These are phyloP conservation scores for Caryopteris hybrid DNA, from an alignment of 305 asterid genomes.

Conservation along the genomic window DNA sequence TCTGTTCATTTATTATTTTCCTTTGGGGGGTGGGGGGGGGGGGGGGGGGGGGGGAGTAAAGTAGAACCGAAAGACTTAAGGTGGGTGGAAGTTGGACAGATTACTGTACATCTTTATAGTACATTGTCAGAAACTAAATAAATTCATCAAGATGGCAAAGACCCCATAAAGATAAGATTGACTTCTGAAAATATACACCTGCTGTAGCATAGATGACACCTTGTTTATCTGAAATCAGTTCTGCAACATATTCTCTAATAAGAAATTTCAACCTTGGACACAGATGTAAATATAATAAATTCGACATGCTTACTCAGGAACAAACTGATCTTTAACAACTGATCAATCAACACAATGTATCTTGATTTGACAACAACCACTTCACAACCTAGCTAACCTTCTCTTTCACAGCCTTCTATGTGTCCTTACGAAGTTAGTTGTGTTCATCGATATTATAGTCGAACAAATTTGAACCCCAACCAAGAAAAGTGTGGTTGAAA, in stretches of 20 bases:
- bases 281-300: slow-evolving; percentile 4
- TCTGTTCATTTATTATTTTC: not conserved
- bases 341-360: not conserved
- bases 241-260: not conserved
- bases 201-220: too few species aligned
- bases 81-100: slow-evolving; percentile 41
- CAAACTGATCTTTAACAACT: not conserved
- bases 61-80: slow-evolving; percentile 7
- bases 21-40: not conserved
- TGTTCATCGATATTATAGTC: slow-evolving; percentile 54
- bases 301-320: too few species aligned
- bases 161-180: not conserved
- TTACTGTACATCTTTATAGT: slow-evolving; percentile 17
- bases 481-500: slow-evolving; percentile 52
- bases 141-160: not conserved
- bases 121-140: slow-evolving; percentile 26
- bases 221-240: not conserved
- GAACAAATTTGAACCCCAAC: slow-evolving; percentile 67
- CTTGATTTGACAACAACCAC: not conserved
- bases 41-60: not conserved
- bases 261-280: not conserved
- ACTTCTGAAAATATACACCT: not conserved
- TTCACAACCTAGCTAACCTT: slow-evolving; percentile 10
- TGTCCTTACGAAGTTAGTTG: slow-evolving; percentile 79
- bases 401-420: slow-evolving; percentile 65